These are phyloP conservation scores for Penicillium herquei DNA, from an alignment of 495 filamentous ascomycete genomes.

Conservation along the genomic window DNA sequence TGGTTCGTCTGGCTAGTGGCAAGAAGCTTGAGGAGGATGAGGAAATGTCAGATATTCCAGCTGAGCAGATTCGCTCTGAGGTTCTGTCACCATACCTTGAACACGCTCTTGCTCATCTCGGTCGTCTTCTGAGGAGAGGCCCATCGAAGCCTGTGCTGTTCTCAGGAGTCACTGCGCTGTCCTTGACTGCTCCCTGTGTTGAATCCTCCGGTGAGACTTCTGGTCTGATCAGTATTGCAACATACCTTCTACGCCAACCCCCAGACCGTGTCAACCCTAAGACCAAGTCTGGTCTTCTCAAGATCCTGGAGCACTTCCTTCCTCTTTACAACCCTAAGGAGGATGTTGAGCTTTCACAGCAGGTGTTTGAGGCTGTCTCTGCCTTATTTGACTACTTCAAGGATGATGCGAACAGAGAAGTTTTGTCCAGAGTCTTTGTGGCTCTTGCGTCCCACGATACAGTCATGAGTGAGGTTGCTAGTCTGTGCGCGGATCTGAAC, in stretches of 20 bases:
- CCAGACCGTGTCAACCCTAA: slow-evolving; percentile 74
- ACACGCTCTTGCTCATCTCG: slow-evolving; percentile 62
- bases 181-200: slow-evolving; percentile 71
- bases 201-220: slow-evolving; percentile 64
- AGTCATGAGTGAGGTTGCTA: slow-evolving; percentile 60
- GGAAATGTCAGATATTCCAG: slow-evolving; percentile 52
- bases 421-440: slow-evolving; percentile 67
- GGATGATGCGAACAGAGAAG: slow-evolving; percentile 68
- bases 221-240: slow-evolving; percentile 70
- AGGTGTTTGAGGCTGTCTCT: slow-evolving; percentile 61
- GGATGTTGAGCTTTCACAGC: slow-evolving; percentile 40
- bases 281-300: slow-evolving; percentile 76
- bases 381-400: slow-evolving; percentile 85
- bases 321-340: slow-evolving; percentile 57
- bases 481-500: slow-evolving; percentile 77
- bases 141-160: slow-evolving; percentile 69
- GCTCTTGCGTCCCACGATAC: slow-evolving; percentile 64
- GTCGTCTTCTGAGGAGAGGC: slow-evolving; percentile 69
- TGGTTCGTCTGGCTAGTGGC: slow-evolving; percentile 56
- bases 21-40: slow-evolving; percentile 43
- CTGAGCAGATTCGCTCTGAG: slow-evolving; percentile 52
- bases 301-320: slow-evolving; percentile 72
- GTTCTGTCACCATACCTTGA: slow-evolving; percentile 72
- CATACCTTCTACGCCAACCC: slow-evolving; percentile 81
- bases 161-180: slow-evolving; percentile 73